Conservation (phyloP, 2,329 filamentous ascomycete genomes). For the Xylariaceae sp. region DNA sequence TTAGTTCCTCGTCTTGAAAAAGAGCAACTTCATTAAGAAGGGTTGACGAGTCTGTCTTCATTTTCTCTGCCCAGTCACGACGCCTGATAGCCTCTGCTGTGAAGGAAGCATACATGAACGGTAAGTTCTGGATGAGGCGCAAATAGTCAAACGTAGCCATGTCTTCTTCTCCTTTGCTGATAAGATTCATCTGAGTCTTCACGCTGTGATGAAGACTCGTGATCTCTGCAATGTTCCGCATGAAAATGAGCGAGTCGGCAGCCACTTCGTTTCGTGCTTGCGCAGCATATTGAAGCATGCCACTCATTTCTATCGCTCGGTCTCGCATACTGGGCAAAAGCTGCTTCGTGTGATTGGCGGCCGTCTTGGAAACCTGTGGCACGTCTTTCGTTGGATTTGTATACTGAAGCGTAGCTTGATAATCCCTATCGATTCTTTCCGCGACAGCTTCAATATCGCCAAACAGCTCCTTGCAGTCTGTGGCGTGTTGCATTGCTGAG, state of each 20-base stretch:
- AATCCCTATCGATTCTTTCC: constrained; percentile 84
- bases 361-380: constrained; percentile 61
- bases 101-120: constrained; percentile 86
- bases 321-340: constrained; percentile 58
- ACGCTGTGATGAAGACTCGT: constrained; percentile 72
- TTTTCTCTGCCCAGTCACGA: constrained; percentile 87
- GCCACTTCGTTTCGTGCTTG: constrained; percentile 68
- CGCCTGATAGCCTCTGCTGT: constrained; percentile 81
- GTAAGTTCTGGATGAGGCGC: constrained; percentile 76
- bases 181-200: constrained; percentile 66
- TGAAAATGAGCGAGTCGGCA: constrained; percentile 65
- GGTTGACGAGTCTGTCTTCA: constrained; percentile 80
- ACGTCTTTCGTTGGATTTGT: constrained; percentile 60
- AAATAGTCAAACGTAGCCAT: constrained; percentile 79
- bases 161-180: constrained; percentile 73
- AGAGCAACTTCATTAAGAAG: constrained; percentile 90
- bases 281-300: constrained; percentile 56
- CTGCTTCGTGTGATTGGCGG: constrained; percentile 61
- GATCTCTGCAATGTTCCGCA: constrained; percentile 79
- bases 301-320: constrained; percentile 59
- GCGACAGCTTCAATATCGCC: constrained; percentile 83
- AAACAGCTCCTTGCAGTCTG: constrained; percentile 67
- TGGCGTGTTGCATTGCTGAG: constrained; percentile 54
- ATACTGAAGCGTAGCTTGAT: constrained; percentile 71
- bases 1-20: constrained; percentile 89